Evolutionary conservation across 2,329 filamentous ascomycete genomes (phyloP).

Genomic region (Aschersonia sp.): DNA sequence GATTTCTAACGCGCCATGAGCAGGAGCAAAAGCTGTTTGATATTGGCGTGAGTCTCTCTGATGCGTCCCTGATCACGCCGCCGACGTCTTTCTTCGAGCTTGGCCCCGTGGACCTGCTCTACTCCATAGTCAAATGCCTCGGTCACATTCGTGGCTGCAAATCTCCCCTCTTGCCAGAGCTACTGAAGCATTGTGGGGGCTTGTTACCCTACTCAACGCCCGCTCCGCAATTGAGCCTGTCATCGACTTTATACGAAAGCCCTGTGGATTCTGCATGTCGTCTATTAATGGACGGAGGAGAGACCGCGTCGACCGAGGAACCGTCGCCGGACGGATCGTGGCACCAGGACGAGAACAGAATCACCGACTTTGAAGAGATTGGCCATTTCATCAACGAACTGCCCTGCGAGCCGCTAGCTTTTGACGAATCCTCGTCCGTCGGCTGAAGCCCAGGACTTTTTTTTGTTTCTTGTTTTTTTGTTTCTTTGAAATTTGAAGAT

Average conservation of each 20-base stretch:
- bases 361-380: not conserved
- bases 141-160: constrained; percentile 11
- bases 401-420: not conserved
- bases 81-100: constrained; percentile 10
- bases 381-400: not conserved
- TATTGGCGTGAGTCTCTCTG: constrained; percentile 14
- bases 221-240: not conserved
- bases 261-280: not conserved
- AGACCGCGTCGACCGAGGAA: not conserved
- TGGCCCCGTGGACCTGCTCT: constrained; percentile 14
- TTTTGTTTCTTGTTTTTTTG: too few relatives aligned
- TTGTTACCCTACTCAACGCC: constrained; percentile 1
- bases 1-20: not conserved
- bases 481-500: too few relatives aligned
- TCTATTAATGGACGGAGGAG: not conserved
- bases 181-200: constrained; percentile 10
- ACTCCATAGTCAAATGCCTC: constrained; percentile 12
- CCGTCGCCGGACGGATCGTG: not conserved
- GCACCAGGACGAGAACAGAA: not conserved
- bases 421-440: not conserved
- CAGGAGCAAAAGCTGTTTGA: constrained; percentile 19
- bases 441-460: not conserved
- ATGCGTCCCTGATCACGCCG: constrained; percentile 10
- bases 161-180: constrained; percentile 13
- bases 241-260: not conserved